Conservation (phyloP, 305 asterid genomes). For the Solanum hybrid region DNA sequence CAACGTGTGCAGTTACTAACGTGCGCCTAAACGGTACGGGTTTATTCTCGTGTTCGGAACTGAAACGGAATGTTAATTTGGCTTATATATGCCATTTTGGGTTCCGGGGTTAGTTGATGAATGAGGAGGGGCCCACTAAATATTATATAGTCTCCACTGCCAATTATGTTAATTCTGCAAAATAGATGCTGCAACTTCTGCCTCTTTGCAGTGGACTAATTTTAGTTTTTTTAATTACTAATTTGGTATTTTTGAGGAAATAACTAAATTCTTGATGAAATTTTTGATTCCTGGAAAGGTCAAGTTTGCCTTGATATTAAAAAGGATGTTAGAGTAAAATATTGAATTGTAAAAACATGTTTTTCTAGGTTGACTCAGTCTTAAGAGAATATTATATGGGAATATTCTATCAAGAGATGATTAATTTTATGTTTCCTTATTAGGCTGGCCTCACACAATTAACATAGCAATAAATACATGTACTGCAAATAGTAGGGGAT, state of each 20-base stretch:
- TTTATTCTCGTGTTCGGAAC: slow-evolving; percentile 29
- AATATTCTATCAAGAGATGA: slow-evolving; percentile 18
- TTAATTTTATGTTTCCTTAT: neutral
- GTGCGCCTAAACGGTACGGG: slow-evolving; percentile 11
- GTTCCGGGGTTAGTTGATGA: slow-evolving; percentile 30
- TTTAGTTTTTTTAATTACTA: neutral
- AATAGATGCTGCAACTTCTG: neutral
- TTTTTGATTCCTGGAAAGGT: neutral
- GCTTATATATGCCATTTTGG: slow-evolving; percentile 24
- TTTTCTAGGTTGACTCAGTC: neutral
- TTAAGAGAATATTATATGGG: slow-evolving; percentile 4
- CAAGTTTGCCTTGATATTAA: neutral
- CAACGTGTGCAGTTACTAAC: slow-evolving; percentile 7
- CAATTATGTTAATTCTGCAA: neutral
- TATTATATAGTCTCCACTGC: slow-evolving; percentile 15
- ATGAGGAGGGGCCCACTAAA: slow-evolving; percentile 14
- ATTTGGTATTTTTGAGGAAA: neutral
- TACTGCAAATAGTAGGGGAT: neutral
- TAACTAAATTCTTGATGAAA: neutral
- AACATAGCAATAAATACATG: neutral
- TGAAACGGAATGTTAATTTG: slow-evolving; percentile 27
- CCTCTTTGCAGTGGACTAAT: neutral
- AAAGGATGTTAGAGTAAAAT: neutral
- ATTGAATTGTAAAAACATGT: neutral
- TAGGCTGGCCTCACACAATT: neutral